Conservation (phyloP, 352 stramenopile species). For the Pythium oligandrum region DNA sequence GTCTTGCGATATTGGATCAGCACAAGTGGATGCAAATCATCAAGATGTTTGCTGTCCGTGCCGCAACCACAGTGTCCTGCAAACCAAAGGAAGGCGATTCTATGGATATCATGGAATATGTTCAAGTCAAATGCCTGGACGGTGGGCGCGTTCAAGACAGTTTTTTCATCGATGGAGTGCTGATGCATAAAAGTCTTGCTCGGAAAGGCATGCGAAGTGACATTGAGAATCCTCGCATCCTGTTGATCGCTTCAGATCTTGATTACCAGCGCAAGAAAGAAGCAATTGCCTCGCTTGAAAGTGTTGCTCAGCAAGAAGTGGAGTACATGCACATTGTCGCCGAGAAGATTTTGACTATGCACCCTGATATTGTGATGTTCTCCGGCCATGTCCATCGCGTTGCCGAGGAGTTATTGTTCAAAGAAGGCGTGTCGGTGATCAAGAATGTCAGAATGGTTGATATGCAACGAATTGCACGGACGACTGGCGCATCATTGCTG, state of each 20-base stretch:
- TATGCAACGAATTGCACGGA: conserved; percentile 73
- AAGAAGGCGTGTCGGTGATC: conserved; percentile 72
- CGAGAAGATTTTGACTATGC: conserved; percentile 83
- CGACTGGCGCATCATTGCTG: conserved; percentile 68
- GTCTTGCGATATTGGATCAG: conserved; percentile 64
- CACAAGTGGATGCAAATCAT: conserved; percentile 84
- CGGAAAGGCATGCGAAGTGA: conserved; percentile 81
- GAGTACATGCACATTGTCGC: conserved; percentile 90
- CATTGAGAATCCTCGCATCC: conserved; percentile 72
- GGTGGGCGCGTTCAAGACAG: conserved; percentile 71
- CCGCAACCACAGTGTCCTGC: conserved; percentile 60
- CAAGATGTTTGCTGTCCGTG: conserved; percentile 57
- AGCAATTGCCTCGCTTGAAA: conserved; percentile 76
- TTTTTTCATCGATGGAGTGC: conserved; percentile 87
- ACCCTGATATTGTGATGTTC: conserved; percentile 84
- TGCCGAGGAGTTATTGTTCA: conserved; percentile 75
- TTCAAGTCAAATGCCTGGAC: conserved; percentile 76
- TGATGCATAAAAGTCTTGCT: conserved; percentile 81
- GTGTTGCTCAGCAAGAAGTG: conserved; percentile 76
- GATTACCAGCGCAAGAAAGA: conserved; percentile 86
- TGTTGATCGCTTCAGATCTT: conserved; percentile 77
- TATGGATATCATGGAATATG: conserved; percentile 85
- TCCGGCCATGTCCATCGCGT: conserved; percentile 80
- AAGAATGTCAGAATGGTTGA: conserved; percentile 82
- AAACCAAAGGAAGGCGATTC: conserved; percentile 65